Conservation (phyloP, 495 filamentous ascomycete species). For the Neurospora sp. region DNA sequence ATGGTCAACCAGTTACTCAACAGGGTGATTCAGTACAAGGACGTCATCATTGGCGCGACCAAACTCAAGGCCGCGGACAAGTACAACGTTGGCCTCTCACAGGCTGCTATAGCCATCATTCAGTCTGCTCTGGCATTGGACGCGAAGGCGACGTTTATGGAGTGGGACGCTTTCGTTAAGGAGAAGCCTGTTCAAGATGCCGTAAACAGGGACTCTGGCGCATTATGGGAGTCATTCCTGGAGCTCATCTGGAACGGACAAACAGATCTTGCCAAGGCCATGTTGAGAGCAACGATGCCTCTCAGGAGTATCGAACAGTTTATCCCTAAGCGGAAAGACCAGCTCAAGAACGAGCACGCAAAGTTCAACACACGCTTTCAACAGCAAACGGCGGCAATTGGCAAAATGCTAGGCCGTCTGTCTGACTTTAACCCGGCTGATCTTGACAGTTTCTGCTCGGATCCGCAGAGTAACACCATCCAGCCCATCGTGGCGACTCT, state of each 20-base stretch:
- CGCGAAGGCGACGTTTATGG: constrained; percentile 59
- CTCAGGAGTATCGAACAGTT: constrained; percentile 68
- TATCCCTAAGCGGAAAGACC: constrained; percentile 35
- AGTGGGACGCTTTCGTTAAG: constrained; percentile 55
- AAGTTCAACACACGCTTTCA: constrained; percentile 67
- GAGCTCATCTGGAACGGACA: constrained; percentile 54
- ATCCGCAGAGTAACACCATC: constrained; percentile 46
- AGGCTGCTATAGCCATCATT: constrained; percentile 51
- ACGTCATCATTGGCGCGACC: constrained; percentile 33
- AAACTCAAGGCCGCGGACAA: constrained; percentile 25
- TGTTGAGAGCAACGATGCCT: constrained; percentile 58
- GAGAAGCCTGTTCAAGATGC: constrained; percentile 54
- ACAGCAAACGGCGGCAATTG: constrained; percentile 57
- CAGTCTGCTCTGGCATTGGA: constrained; percentile 64
- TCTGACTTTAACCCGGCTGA: constrained; percentile 58
- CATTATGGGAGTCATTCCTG: constrained; percentile 69
- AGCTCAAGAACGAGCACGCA: constrained; percentile 36
- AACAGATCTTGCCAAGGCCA: constrained; percentile 53
- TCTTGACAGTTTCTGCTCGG: constrained; percentile 53
- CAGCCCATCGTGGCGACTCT: constrained; percentile 57
- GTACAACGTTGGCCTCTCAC: constrained; percentile 30
- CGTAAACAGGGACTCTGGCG: constrained; percentile 50
- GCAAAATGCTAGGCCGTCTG: constrained; percentile 63
- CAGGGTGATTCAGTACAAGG: constrained; percentile 36
- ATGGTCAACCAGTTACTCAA: constrained; percentile 43